phyloP scores from a whole-genome alignment of 2,329 filamentous ascomycete genomes.

The Colletotrichum higginsianum region DNA sequence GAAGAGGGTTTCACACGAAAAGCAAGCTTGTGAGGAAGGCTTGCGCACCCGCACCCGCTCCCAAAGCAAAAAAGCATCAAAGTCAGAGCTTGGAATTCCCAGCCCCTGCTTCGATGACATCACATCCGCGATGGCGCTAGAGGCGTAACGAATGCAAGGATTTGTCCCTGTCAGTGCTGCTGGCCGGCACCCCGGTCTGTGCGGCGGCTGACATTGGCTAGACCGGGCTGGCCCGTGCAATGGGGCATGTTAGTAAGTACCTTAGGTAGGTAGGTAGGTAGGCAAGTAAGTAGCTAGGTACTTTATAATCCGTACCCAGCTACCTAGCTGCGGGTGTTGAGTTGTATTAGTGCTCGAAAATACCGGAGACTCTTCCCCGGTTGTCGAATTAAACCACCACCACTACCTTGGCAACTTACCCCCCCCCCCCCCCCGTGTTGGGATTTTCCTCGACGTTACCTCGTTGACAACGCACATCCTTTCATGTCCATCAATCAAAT shows the following conservation, averaged over 20 bases:
- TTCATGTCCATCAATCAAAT: slow-evolving; percentile 12
- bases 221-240: slow-evolving; percentile 29
- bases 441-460: slow-evolving; percentile 1
- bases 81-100: slow-evolving; percentile 30
- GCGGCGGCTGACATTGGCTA: slow-evolving; percentile 31
- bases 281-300: too few relatives aligned
- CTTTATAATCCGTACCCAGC: too few relatives aligned
- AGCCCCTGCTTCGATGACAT: slow-evolving; percentile 36
- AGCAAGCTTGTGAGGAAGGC: slow-evolving; percentile 33
- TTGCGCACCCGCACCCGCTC: slow-evolving; percentile 5
- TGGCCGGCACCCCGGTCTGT: slow-evolving; percentile 19
- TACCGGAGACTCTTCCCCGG: slow-evolving; percentile 39
- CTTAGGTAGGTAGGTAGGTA: too few relatives aligned
- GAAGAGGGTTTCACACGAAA: slow-evolving; percentile 33
- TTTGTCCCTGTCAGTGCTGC: slow-evolving; percentile 18
- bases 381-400: neutral
- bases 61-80: slow-evolving; percentile 25
- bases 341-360: too few relatives aligned
- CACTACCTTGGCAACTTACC: neutral
- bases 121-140: slow-evolving; percentile 23
- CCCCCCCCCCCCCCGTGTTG: neutral
- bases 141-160: neutral
- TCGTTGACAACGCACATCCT: slow-evolving; percentile 16
- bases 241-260: neutral
- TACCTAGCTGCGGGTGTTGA: too few relatives aligned